Percentiles rank a stretch among this genome's conserved stretches.
These are phyloP conservation scores for Lepidium sativum DNA, from an alignment of 345 rosid species.

Conservation along the genomic window DNA sequence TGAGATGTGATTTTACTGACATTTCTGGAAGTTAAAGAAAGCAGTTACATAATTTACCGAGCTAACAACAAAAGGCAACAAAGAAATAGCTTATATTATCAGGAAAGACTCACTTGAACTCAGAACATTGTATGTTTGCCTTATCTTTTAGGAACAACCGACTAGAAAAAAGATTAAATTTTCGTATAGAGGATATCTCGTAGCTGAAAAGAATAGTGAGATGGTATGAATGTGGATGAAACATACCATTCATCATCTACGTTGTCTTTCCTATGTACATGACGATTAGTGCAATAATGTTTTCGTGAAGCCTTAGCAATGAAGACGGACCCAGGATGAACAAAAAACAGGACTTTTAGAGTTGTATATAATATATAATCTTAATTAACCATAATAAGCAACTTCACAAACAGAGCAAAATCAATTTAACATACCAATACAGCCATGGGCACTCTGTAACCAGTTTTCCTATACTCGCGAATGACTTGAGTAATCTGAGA, in stretches of 20 bases:
- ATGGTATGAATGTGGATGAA: background rate
- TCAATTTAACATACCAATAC: slow-evolving; percentile 47
- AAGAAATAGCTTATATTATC: background rate
- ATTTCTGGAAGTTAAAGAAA: slow-evolving; percentile 44
- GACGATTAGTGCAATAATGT: slow-evolving; percentile 79
- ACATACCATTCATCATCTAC: slow-evolving; percentile 88
- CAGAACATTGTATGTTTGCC: slow-evolving; percentile 48
- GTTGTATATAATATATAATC: background rate
- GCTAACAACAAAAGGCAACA: slow-evolving; percentile 4
- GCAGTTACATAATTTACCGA: background rate
- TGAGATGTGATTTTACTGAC: slow-evolving; percentile 59
- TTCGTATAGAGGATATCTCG: background rate
- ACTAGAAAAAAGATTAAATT: slow-evolving; percentile 35
- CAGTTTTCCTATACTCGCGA: slow-evolving; percentile 75
- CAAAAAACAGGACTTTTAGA: background rate
- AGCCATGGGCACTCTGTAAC: slow-evolving; percentile 91
- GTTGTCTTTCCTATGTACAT: slow-evolving; percentile 57
- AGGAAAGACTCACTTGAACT: slow-evolving; percentile 64
- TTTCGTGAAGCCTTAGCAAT: slow-evolving; percentile 72
- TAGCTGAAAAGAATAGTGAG: background rate
- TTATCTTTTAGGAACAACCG: slow-evolving; percentile 60
- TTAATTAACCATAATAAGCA: background rate
- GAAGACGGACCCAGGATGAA: background rate
- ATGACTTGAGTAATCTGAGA: slow-evolving; percentile 89
- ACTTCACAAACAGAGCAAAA: background rate